Evolutionary conservation across 139 green algal species (phyloP).

Genomic region (Closterium sp.): DNA sequence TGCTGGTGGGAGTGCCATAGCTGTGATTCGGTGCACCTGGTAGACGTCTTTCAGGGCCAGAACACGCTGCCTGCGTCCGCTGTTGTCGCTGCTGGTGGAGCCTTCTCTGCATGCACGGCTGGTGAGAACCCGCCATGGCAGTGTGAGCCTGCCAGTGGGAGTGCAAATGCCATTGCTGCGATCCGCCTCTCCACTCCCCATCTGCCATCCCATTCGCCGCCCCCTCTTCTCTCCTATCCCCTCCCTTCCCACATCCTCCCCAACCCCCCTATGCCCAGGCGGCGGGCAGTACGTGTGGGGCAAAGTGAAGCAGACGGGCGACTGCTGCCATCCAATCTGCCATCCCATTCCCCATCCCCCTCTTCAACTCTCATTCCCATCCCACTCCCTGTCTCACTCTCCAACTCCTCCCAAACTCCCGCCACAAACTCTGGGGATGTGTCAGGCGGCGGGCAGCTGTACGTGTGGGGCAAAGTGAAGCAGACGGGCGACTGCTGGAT

Average conservation of each 20-base stretch:
- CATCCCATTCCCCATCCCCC: no score
- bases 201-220: not conserved
- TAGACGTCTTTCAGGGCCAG: constrained; percentile 55
- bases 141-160: no score
- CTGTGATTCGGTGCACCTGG: constrained; percentile 17
- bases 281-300: constrained; percentile 84
- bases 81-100: constrained; percentile 62
- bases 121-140: no score
- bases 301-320: constrained; percentile 85
- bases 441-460: constrained; percentile 69
- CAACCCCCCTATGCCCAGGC: not conserved
- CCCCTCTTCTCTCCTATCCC: not conserved
- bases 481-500: constrained; percentile 83
- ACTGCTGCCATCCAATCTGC: constrained; percentile 59
- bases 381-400: no score
- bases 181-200: not conserved
- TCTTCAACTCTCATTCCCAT: no score
- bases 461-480: constrained; percentile 91
- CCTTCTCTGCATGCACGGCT: constrained; percentile 20
- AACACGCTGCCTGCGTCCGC: constrained; percentile 48
- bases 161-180: not conserved
- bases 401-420: no score
- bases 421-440: no score
- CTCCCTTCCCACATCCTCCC: not conserved
- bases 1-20: not conserved